Evolutionary conservation across 768 basidiomycete species (phyloP), one percentile per base, ranked within the genome.

Genomic region (Crucibulum laeve): DNA sequence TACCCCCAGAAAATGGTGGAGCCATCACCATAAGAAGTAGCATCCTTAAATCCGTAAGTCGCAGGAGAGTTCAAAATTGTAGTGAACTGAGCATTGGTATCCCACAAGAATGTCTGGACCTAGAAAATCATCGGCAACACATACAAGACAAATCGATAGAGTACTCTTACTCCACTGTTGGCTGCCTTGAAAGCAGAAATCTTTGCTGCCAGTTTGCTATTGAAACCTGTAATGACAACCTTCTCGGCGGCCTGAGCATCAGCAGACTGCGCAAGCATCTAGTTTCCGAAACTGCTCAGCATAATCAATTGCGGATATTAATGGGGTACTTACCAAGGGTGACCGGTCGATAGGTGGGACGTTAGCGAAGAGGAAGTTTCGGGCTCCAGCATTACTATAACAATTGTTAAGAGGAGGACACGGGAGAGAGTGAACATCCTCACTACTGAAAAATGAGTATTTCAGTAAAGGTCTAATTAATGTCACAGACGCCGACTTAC

Each of bases 21-120:
- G 23, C 57, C 62, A 17, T 54, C 57, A 7, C 77, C 78, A 43
- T 62, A 74, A 0, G 71, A 67, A 2, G 69, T 71, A 2, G 68
- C 69, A 49, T 82, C 79, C n/a, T 65, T 61, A 56, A 81, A 79
- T 0, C 80, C 80, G 43, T 70, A 81, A n/a, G 64, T 53, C 1
- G 61, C 65, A 1, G 79, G 76, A 25, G 57, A 42, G 59, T 77
- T 62, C 13, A 82, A 59, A 15, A 81, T 71, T 1, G 62, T 68
- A 14, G 63, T 70, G 62, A 80, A 79, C 22, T 63, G 64, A 0
- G 74, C 45, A 50, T 72, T 63, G 1, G 78, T 64, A 47, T 83
- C 79, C 66, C 69, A 82, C 7, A 71, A 25, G 58, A 64, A 78
- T 0, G 73, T 75, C 22, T 56, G 58, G 14, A 77, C 68, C 76